A percentile compares a stretch with the other conserved stretches of the same genome.
phyloP scores from a whole-genome alignment of 2,329 filamentous ascomycete species.

The Colletotrichum theobromicola region DNA sequence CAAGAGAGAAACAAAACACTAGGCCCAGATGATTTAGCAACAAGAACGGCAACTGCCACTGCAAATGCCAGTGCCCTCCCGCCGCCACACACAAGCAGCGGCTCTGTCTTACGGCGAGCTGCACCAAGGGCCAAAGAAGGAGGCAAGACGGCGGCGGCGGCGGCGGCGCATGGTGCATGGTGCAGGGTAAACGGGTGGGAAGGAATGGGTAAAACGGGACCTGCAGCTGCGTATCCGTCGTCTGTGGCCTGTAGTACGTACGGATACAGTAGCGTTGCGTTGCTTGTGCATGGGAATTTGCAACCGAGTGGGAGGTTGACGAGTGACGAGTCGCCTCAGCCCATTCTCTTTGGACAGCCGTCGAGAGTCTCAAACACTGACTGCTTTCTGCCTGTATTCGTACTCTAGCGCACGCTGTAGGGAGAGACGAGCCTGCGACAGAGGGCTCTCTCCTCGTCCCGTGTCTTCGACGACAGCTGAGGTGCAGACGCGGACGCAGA shows the following conservation, averaged over 20 bases:
- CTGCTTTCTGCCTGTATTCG: background rate
- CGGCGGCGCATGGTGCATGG: background rate
- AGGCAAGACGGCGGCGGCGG: background rate
- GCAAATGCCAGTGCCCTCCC: constrained; percentile 29
- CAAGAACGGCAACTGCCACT: constrained; percentile 41
- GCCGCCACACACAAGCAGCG: background rate
- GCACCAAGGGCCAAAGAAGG: background rate
- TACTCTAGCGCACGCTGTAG: background rate
- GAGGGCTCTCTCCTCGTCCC: background rate
- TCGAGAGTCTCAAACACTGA: background rate
- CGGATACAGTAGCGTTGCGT: background rate
- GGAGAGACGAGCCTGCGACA: background rate
- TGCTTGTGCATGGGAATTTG: background rate
- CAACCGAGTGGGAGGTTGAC: constrained; percentile 17
- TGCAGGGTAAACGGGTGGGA: background rate
- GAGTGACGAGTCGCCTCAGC: background rate
- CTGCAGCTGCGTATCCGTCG: constrained; percentile 3
- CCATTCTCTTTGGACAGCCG: background rate
- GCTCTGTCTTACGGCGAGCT: background rate
- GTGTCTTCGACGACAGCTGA: background rate
- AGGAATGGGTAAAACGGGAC: constrained; percentile 5
- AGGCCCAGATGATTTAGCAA: background rate
- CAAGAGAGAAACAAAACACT: background rate
- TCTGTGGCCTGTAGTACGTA: background rate
- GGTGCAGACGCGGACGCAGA: background rate